Evolutionary conservation across 768 basidiomycete species (phyloP), one percentile per base, ranked within the genome.

Genomic region (Xanthoconium stramineum): DNA sequence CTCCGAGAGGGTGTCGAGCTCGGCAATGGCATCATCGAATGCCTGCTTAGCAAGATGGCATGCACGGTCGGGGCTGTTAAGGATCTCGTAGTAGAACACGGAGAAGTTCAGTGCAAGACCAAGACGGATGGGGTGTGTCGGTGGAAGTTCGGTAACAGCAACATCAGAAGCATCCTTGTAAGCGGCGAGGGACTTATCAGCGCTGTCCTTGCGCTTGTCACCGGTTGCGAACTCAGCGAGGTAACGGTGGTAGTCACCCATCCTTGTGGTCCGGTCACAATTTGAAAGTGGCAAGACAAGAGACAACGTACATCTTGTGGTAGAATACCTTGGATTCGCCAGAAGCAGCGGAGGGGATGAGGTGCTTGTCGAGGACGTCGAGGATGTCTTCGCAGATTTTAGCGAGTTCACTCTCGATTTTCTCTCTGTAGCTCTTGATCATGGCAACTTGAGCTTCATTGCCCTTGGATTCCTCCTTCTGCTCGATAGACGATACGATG

Each of bases 281-380:
- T 3, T 2, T 28, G 30, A 36, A 17, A 24, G 28, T 24, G 8
- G 19, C 1, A 12, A 30, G 11, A 15, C 13, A 46, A 47, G 35
- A 15, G 44, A 24, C 24, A 52, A 69, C 91, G 61, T 65, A 94
- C 93, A 97, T 94, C 86, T 98, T 98, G 85, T 96, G 94, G 81
- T 98, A 98, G 84, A 98, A 98, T 55, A 98, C 95, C 80, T 97
- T 96, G 56, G 90, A 93, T 78, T 98, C 96, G 70, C 95, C 94
- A 55, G 92, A 89, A 59, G 92, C 93, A 50, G 96, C 96, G 12
- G 94, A 95, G 60, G 94, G 94, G 66, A 93, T 97, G 68, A 98
- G 88, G 81, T 97, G 94, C 80, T 96, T 93, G 75, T 95, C 93
- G 65, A 98, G 90, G 50, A 98, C 94, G 61, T 91, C 87, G 66